phyloP scores from a whole-genome alignment of 768 basidiomycete species.

The Lentinula aciculospora region DNA sequence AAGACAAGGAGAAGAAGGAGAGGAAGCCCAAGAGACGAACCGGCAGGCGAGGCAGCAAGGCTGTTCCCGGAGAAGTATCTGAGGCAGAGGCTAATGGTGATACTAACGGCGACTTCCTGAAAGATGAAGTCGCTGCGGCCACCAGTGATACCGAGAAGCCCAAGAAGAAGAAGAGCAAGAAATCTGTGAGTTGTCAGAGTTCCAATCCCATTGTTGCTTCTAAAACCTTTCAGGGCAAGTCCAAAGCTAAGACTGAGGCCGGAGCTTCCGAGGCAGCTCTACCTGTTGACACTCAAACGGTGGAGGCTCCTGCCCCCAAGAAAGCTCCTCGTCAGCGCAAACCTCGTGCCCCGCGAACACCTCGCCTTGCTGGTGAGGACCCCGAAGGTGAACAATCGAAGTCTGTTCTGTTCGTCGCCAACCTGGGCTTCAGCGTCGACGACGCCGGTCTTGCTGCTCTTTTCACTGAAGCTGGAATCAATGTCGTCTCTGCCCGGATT shows the following conservation, averaged over 20 bases:
- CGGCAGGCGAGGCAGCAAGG: slow-evolving; percentile 81
- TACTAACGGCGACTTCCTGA: slow-evolving; percentile 54
- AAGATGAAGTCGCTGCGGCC: slow-evolving; percentile 50
- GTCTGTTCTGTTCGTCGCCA: slow-evolving; percentile 92
- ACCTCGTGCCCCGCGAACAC: slow-evolving; percentile 48
- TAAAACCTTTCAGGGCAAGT: slow-evolving; percentile 47
- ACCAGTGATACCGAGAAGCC: slow-evolving; percentile 70
- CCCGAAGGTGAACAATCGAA: slow-evolving; percentile 86
- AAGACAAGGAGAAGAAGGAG: slow-evolving; percentile 78
- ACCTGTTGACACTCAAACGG: slow-evolving; percentile 29
- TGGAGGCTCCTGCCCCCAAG: slow-evolving; percentile 31
- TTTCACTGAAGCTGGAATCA: slow-evolving; percentile 84
- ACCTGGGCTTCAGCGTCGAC: slow-evolving; percentile 92
- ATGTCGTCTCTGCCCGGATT: slow-evolving; percentile 81
- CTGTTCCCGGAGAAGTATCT: slow-evolving; percentile 84
- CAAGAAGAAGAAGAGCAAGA: slow-evolving; percentile 75
- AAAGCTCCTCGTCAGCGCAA: slow-evolving; percentile 52
- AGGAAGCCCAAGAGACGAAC: slow-evolving; percentile 75
- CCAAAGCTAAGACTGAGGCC: slow-evolving; percentile 30
- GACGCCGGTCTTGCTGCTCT: slow-evolving; percentile 75
- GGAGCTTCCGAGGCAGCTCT: slow-evolving; percentile 33
- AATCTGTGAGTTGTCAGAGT: slow-evolving; percentile 37
- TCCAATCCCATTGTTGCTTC: slow-evolving; percentile 10
- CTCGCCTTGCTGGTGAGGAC: slow-evolving; percentile 75
- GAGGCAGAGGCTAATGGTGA: slow-evolving; percentile 77